Conservation (phyloP, 2,329 filamentous ascomycete species). For the Ilyonectria destructans region DNA sequence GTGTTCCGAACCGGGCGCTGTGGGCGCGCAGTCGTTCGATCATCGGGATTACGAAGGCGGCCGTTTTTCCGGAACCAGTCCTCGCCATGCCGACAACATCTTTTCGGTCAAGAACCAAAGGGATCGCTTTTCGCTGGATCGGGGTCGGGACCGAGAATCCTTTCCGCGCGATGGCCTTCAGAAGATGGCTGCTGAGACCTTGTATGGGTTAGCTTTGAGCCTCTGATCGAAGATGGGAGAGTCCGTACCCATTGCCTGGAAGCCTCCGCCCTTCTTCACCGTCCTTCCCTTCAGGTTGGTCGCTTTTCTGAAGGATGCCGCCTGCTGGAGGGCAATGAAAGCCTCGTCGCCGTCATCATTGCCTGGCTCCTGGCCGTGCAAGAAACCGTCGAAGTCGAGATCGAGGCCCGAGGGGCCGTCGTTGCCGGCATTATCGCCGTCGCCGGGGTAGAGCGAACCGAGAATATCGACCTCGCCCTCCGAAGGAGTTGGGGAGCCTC, state of each 20-base stretch:
- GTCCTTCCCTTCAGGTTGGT: constrained; percentile 87
- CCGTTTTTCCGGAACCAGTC: constrained; percentile 99
- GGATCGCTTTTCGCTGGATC: constrained; percentile 97
- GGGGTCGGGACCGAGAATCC: constrained; percentile 97
- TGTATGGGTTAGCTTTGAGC: constrained; percentile 33
- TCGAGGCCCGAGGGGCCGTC: constrained; percentile 59
- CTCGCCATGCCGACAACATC: constrained; percentile 99
- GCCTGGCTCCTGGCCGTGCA: constrained; percentile 65
- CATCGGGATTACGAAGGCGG: constrained; percentile 98
- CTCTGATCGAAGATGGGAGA: background rate
- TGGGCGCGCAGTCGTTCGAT: constrained; percentile 93
- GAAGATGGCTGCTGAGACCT: constrained; percentile 84
- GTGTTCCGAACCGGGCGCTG: constrained; percentile 87
- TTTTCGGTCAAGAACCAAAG: constrained; percentile 88
- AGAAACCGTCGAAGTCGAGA: constrained; percentile 74
- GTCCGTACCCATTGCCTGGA: constrained; percentile 88
- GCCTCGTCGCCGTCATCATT: constrained; percentile 82
- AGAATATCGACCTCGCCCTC: constrained; percentile 95
- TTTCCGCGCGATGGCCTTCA: constrained; percentile 94
- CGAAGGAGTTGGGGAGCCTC: constrained; percentile 85
- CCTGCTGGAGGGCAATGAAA: constrained; percentile 91
- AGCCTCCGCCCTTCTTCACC: constrained; percentile 96
- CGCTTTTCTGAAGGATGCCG: constrained; percentile 88
- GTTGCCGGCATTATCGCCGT: constrained; percentile 65
- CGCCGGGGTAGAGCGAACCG: constrained; percentile 79